These are phyloP conservation scores for Spatholobus suberectus DNA, from an alignment of 306 rosid species.

Conservation along the genomic window DNA sequence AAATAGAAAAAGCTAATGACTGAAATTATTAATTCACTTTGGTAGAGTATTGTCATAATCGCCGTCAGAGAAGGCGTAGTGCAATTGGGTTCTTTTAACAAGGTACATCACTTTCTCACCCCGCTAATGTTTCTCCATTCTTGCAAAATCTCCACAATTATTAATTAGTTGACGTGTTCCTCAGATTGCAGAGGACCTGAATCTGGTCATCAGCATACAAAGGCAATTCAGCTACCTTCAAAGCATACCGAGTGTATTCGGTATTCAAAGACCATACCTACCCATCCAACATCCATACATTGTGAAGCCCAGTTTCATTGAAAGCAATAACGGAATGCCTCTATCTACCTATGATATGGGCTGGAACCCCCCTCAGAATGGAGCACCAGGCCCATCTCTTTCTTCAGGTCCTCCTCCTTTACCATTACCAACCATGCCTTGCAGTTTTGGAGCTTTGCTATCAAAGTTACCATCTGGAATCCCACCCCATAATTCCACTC, in stretches of 20 bases:
- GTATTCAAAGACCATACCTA: conserved; percentile 80
- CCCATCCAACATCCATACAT: conserved; percentile 69
- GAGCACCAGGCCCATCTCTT: conserved; percentile 41
- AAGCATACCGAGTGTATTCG: conserved; percentile 70
- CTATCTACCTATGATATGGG: conserved; percentile 48
- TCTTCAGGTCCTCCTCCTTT: conserved; percentile 59
- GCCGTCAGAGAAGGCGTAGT: conserved; percentile 89
- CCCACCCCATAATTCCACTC: not conserved
- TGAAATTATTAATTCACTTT: not conserved
- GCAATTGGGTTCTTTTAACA: conserved; percentile 85
- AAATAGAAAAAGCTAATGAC: not conserved
- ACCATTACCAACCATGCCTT: conserved; percentile 54
- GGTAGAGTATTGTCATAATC: conserved; percentile 75
- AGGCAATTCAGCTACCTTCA: conserved; percentile 82
- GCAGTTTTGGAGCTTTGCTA: conserved; percentile 58
- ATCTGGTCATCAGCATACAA: conserved; percentile 72
- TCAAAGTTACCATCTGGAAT: conserved; percentile 52
- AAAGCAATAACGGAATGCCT: conserved; percentile 50
- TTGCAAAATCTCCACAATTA: not conserved
- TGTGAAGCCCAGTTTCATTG: conserved; percentile 62
- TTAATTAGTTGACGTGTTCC: not conserved
- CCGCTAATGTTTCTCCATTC: conserved; percentile 24
- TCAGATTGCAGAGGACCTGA: conserved; percentile 77
- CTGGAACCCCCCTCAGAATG: conserved; percentile 60
- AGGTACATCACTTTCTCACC: conserved; percentile 50